Evolutionary conservation across 352 stramenopile genomes (phyloP).

Genomic region (Globisporangium uncinulatum): DNA sequence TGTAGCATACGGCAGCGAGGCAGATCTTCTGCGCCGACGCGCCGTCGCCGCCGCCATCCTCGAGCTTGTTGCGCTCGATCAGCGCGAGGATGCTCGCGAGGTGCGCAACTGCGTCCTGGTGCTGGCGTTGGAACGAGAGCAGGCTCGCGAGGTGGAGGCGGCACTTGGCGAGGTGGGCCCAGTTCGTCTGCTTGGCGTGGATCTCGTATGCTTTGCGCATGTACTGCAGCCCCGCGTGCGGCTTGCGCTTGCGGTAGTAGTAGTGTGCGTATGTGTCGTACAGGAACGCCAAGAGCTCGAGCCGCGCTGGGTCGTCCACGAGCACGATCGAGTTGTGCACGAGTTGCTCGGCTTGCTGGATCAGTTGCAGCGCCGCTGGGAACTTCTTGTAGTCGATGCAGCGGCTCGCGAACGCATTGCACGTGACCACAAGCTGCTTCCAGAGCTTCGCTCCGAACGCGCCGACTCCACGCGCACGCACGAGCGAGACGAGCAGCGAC

Average conservation of each 20-base stretch:
- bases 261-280: slow-evolving; percentile 89
- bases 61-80: slow-evolving; percentile 86
- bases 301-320: slow-evolving; percentile 32
- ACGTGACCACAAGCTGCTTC: slow-evolving; percentile 89
- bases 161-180: slow-evolving; percentile 87
- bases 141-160: slow-evolving; percentile 80
- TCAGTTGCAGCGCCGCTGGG: slow-evolving; percentile 67
- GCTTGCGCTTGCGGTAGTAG: slow-evolving; percentile 84
- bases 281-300: slow-evolving; percentile 78
- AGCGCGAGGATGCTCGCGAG: slow-evolving; percentile 84
- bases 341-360: slow-evolving; percentile 74
- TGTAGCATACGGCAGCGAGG: slow-evolving; percentile 87
- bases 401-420: slow-evolving; percentile 84
- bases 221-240: slow-evolving; percentile 78
- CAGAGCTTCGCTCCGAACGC: slow-evolving; percentile 73
- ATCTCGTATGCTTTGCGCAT: slow-evolving; percentile 82
- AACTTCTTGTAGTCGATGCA: slow-evolving; percentile 84
- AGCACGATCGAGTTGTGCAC: slow-evolving; percentile 68
- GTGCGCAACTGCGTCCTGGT: slow-evolving; percentile 70
- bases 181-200: slow-evolving; percentile 66
- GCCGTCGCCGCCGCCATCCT: slow-evolving; percentile 31
- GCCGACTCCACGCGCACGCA: slow-evolving; percentile 46
- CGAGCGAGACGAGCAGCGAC: slow-evolving; percentile 59
- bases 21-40: slow-evolving; percentile 88
- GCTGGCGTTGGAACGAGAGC: slow-evolving; percentile 68